phyloP scores from a whole-genome alignment of 352 stramenopile genomes.

The Globisporangium orthogonon region DNA sequence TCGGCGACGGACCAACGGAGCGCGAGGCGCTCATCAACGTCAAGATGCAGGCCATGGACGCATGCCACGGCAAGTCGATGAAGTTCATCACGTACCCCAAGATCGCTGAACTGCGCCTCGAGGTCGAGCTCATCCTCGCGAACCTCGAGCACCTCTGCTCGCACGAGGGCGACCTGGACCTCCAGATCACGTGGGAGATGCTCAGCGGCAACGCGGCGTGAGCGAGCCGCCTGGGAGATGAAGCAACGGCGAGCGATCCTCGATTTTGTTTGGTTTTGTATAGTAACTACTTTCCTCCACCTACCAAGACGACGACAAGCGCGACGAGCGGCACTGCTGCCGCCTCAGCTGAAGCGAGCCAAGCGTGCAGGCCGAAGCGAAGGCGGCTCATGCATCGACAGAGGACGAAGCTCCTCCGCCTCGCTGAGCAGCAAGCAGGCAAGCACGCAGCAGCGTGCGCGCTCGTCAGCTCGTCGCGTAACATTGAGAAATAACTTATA shows the following conservation, averaged over 20 bases:
- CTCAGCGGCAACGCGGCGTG: slow-evolving; percentile 38
- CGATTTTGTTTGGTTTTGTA: slow-evolving; percentile 24
- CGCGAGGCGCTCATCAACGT: slow-evolving; percentile 80
- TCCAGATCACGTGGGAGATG: slow-evolving; percentile 86
- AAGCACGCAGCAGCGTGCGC: too few species aligned
- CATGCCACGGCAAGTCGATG: slow-evolving; percentile 82
- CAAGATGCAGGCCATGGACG: slow-evolving; percentile 78
- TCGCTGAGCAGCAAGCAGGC: too few species aligned
- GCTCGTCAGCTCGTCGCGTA: neutral
- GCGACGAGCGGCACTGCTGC: slow-evolving; percentile 12
- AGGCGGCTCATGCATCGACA: too few species aligned
- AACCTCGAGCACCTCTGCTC: slow-evolving; percentile 80
- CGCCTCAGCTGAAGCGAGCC: neutral
- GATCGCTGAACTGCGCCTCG: slow-evolving; percentile 69
- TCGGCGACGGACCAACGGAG: slow-evolving; percentile 79
- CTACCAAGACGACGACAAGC: slow-evolving; percentile 5
- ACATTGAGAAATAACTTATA: slow-evolving; percentile 46
- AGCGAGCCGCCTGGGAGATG: slow-evolving; percentile 1
- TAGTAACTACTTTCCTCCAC: slow-evolving; percentile 19
- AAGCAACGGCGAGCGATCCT: neutral
- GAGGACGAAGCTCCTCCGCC: too few species aligned
- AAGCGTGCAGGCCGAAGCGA: neutral
- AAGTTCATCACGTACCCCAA: slow-evolving; percentile 87
- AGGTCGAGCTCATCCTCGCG: slow-evolving; percentile 74
- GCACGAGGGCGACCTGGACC: slow-evolving; percentile 73